A percentile compares a stretch with the other conserved stretches of the same genome.
Evolutionary conservation across 2,329 filamentous ascomycete species (phyloP).

Genomic region (Colletotrichum trifolii): DNA sequence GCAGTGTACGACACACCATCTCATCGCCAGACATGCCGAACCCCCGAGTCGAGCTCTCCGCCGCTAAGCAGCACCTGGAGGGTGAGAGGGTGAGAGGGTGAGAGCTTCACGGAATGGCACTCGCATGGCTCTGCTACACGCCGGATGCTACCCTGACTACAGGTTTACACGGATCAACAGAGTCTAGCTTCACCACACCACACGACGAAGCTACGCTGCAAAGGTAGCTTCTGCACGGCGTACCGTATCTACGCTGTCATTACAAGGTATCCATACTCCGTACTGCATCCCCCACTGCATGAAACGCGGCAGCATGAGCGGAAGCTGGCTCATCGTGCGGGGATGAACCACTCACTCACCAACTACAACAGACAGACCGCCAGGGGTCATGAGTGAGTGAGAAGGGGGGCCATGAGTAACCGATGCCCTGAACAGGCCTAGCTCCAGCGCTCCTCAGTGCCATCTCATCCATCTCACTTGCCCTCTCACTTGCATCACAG

Average conservation of each 20-base stretch:
- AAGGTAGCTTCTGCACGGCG: too few species aligned
- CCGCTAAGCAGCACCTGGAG: slow-evolving; percentile 11
- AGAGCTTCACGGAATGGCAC: slow-evolving; percentile 10
- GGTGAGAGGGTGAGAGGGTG: slow-evolving; percentile 24
- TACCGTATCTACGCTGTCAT: not conserved
- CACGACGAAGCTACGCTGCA: too few species aligned
- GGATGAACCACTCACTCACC: slow-evolving; percentile 16
- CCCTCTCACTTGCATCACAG: not conserved
- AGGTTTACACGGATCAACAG: not conserved
- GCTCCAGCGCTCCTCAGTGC: slow-evolving; percentile 1
- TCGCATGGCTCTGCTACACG: not conserved
- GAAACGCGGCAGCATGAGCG: slow-evolving; percentile 21
- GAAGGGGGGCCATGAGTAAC: slow-evolving; percentile 8
- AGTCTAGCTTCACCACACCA: too few species aligned
- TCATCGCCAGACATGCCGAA: slow-evolving; percentile 30
- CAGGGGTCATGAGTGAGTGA: slow-evolving; percentile 11
- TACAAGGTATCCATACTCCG: not conserved
- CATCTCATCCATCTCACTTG: not conserved
- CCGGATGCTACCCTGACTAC: not conserved
- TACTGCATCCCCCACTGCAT: slow-evolving; percentile 14
- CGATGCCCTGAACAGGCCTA: slow-evolving; percentile 11
- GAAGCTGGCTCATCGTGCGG: slow-evolving; percentile 22
- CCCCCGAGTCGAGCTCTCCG: slow-evolving; percentile 30
- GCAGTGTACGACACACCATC: not conserved
- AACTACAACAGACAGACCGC: slow-evolving; percentile 1